A percentile compares a stretch with the other conserved stretches of the same genome.
phyloP scores from a whole-genome alignment of 441 rosid species.

The Theobroma grandiflorum region DNA sequence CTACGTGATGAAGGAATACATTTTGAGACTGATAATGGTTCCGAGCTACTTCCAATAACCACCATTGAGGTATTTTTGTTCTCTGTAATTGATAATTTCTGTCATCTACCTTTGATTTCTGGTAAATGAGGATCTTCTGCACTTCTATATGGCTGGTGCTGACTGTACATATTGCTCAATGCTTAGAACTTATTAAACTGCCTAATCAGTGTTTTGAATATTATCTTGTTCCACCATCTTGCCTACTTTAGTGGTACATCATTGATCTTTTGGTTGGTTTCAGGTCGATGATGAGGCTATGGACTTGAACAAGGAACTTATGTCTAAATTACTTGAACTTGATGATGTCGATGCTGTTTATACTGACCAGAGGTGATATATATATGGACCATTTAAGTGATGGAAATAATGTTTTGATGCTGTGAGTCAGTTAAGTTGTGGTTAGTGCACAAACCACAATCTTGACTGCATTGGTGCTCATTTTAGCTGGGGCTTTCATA shows the following conservation, averaged over 20 bases:
- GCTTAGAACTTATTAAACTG: background rate
- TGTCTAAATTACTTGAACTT: constrained; percentile 79
- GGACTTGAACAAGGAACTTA: constrained; percentile 88
- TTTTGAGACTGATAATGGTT: constrained; percentile 92
- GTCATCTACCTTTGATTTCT: background rate
- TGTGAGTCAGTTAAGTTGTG: background rate
- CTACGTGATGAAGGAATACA: constrained; percentile 74
- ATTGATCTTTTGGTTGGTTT: constrained; percentile 22
- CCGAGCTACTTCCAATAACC: constrained; percentile 79
- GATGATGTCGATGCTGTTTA: constrained; percentile 93
- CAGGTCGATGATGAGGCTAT: constrained; percentile 91
- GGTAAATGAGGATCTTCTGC: background rate
- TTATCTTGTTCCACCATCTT: background rate
- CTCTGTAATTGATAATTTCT: constrained; percentile 12
- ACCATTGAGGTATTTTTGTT: constrained; percentile 67
- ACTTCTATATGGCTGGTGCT: constrained; percentile 20
- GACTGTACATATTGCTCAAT: background rate
- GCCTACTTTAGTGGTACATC: background rate
- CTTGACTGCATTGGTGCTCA: background rate
- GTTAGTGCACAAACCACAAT: background rate
- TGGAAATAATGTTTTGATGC: constrained; percentile 10
- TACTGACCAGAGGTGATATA: constrained; percentile 69
- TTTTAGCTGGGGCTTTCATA: background rate
- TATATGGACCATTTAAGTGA: constrained; percentile 12
- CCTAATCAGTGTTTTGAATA: background rate